Evolutionary conservation across 1,139 yeast species (phyloP), one percentile per base, ranked within the genome.

Genomic region (Pichia sp.): DNA sequence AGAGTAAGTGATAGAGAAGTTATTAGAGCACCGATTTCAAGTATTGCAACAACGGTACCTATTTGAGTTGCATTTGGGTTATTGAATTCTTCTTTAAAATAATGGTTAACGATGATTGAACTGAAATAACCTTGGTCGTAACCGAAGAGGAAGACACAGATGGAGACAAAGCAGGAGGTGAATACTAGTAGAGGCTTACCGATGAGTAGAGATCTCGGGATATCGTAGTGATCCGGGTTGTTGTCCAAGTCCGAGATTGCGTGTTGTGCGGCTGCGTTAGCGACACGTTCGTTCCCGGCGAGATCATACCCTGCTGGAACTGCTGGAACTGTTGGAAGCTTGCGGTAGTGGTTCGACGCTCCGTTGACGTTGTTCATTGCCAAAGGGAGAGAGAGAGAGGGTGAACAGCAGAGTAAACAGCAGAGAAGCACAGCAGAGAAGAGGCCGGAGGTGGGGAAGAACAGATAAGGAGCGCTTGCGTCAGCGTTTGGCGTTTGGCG

Each of bases 41-140:
- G 63, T 38, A 84, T 78, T n/a, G 93, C 86, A 22, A 84, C 88
- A 77, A 84, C 81, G 8, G 88, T 78, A 31, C 93, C 93, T 30
- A 84, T 71, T 43, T 73, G 72, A 2, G 79, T 73, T 2, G 86
- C 72, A 1, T 79, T 63, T 2, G 94, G 96, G 41, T 85, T 61
- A 49, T 79, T 60, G 61, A 84, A 88, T 61, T 83, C 85, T 14
- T 67, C 67, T 53, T 82, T 79, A 63, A 88, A 88, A 60, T 77
- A 74, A 20, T 72, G 71, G 43, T 88, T 86, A 21, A 86, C 79
- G 53, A 77, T 67, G 39, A 76, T 66, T 5, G 79, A 75, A 33
- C 77, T 69, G 74, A 75, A 74, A 38, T 76, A 64, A 15, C 82
- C 82, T 52, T 77, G 82, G 53, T 77, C 82, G 51, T 75, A 77